Evolutionary conservation across 768 basidiomycete genomes (phyloP), one percentile per base, ranked within the genome.

Genomic region (Leucosporidium creatinivorum): DNA sequence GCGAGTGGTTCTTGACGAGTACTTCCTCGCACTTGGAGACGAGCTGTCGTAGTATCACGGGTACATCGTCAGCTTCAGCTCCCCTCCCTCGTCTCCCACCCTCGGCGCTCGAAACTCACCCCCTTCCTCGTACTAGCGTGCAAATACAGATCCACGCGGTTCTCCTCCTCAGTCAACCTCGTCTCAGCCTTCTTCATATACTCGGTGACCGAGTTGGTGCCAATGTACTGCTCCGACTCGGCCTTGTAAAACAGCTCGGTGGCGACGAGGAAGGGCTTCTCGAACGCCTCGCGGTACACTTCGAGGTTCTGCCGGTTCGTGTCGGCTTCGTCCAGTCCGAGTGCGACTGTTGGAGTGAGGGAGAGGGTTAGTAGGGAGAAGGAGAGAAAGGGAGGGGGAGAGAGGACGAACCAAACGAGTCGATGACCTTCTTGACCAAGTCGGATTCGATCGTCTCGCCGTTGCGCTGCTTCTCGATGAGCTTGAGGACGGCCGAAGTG

Each of bases 141-240:
- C 55, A 99, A 83, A 78, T 96, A 97, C 61, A 91, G 84, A 77
- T 96, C 93, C 26, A 97, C 91, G 28, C 94, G 85, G 76, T 93
- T 90, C 78, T 94, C 91, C 75, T 99, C 94, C 78, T 99, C 93
- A 65, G 85, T 85, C 66, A 99, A 80, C 55, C 94, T 85, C 75
- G 89, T 89, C 76, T 96, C 94, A 1, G 91, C 93, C 79, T 90
- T 93, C 81, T 87, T 92, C 77, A 99, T 81, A 78, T 97, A 99
- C 76, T 97, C 94, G 18, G 91, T 89, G 59, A 97, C 87, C 65
- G 84, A 88, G 80, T 91, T 91, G 75, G 87, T 85, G 2, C 87
- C 86, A 31, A 97, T 84, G 82, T 92, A 99, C 6, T 87, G 83
- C 72, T 91, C 87, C 0, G 92, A 93, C 78, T 99, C 93, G 73